These are phyloP conservation scores for Breviolum minutum DNA, from an alignment of 73 alveolate genomes.

Conservation along the genomic window DNA sequence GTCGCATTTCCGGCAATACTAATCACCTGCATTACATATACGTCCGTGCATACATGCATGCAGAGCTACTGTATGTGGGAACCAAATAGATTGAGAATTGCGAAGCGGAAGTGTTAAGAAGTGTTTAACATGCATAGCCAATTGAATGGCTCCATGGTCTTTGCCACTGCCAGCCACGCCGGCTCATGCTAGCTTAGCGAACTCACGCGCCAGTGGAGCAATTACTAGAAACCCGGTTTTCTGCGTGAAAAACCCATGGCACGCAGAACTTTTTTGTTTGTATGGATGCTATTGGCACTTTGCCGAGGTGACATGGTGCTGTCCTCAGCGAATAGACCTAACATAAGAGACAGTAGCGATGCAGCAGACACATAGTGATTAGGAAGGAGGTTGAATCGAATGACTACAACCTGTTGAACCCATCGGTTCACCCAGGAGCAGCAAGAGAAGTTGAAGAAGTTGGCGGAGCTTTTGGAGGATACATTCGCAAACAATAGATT, in stretches of 20 bases:
- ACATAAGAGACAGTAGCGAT: not conserved
- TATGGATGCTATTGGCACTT: not conserved
- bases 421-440: not conserved
- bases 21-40: no score
- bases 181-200: conserved; percentile 57
- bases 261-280: not conserved
- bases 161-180: not conserved
- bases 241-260: conserved; percentile 38
- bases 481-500: no score
- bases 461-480: conserved; percentile 5
- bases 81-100: no score
- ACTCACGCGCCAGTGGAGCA: conserved; percentile 19
- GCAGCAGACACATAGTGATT: not conserved
- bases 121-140: no score
- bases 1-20: no score
- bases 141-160: not conserved
- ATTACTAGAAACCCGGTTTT: not conserved
- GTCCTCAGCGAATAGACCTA: not conserved
- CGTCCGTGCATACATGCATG: no score
- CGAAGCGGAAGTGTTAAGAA: no score
- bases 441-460: not conserved
- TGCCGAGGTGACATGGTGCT: conserved; percentile 9
- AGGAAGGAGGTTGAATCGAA: not conserved
- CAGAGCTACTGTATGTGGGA: no score
- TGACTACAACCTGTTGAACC: not conserved